phyloP scores from a whole-genome alignment of 2,329 filamentous ascomycete species.

The Fusarium incarnatum region DNA sequence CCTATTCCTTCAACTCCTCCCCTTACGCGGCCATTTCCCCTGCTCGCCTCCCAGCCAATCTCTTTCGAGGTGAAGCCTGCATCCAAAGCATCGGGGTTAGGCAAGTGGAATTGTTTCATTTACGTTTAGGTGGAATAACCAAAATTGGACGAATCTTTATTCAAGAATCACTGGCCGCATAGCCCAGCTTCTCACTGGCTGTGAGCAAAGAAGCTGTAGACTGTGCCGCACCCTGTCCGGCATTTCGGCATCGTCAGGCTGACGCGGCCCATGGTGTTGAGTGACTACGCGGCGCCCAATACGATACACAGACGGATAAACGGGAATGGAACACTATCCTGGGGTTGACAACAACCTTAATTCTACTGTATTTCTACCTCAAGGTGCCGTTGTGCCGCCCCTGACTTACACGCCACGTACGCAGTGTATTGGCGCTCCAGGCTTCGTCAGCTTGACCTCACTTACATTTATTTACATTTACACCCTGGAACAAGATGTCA shows the following conservation, averaged over 20 bases:
- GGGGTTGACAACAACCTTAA: conserved; percentile 22
- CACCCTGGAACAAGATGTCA: conserved; percentile 18
- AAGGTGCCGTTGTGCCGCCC: conserved; percentile 15
- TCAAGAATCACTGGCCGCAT: neutral
- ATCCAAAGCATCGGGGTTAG: neutral
- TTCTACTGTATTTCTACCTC: conserved; percentile 13
- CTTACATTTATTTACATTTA: neutral
- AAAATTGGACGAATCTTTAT: neutral
- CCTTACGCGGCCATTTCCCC: conserved; percentile 2
- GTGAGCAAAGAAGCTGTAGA: neutral
- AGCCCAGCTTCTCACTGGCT: neutral
- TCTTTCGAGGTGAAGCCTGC: neutral
- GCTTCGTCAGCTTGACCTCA: neutral
- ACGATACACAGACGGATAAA: conserved; percentile 13
- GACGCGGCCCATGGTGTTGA: conserved; percentile 39
- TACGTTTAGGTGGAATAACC: neutral
- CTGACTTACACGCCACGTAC: conserved; percentile 15
- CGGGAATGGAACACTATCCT: conserved; percentile 12
- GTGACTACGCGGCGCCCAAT: conserved; percentile 30
- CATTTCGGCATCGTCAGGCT: conserved; percentile 38
- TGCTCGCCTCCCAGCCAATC: neutral
- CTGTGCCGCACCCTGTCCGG: conserved; percentile 27
- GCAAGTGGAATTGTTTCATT: neutral
- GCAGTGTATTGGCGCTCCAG: neutral
- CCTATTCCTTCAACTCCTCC: neutral